Conservation (phyloP, 2,329 filamentous ascomycete genomes). For the Davidsoniella eucalypti region DNA sequence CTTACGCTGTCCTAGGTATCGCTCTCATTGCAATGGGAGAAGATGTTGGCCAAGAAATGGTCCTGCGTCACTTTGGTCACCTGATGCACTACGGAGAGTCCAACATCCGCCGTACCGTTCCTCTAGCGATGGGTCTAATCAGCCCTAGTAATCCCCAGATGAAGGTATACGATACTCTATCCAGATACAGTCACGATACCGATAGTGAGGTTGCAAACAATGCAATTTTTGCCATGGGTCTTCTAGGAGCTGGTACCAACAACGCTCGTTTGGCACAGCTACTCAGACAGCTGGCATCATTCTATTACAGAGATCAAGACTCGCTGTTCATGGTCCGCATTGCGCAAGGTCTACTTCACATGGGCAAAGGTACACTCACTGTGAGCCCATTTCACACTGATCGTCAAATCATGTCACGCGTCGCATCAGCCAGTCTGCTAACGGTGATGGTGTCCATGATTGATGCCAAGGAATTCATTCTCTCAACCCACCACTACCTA, state of each 20-base stretch:
- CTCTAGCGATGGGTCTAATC: constrained; percentile 88
- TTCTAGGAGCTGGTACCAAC: constrained; percentile 91
- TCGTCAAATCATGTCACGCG: constrained; percentile 82
- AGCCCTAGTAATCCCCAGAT: constrained; percentile 98
- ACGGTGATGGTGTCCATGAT: constrained; percentile 87
- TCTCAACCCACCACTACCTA: constrained; percentile 62
- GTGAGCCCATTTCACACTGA: constrained; percentile 99
- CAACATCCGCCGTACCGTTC: constrained; percentile 92
- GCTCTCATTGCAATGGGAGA: constrained; percentile 95
- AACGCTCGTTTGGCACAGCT: constrained; percentile 92
- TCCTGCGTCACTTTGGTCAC: constrained; percentile 89
- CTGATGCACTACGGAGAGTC: constrained; percentile 98
- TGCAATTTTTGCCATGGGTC: constrained; percentile 97
- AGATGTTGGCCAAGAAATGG: constrained; percentile 97
- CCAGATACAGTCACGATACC: constrained; percentile 94
- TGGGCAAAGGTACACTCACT: constrained; percentile 95
- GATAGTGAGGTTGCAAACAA: constrained; percentile 97
- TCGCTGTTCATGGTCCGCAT: constrained; percentile 98
- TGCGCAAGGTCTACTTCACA: constrained; percentile 90
- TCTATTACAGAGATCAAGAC: constrained; percentile 94
- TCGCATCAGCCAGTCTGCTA: constrained; percentile 75
- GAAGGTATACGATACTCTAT: constrained; percentile 98
- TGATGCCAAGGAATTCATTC: constrained; percentile 75
- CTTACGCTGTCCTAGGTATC: constrained; percentile 88
- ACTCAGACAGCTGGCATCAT: constrained; percentile 84